Percentiles rank a stretch among this genome's conserved stretches.
These are phyloP conservation scores for Nitzschia sp. DNA, from an alignment of 108 stramenopile species.

Conservation along the genomic window DNA sequence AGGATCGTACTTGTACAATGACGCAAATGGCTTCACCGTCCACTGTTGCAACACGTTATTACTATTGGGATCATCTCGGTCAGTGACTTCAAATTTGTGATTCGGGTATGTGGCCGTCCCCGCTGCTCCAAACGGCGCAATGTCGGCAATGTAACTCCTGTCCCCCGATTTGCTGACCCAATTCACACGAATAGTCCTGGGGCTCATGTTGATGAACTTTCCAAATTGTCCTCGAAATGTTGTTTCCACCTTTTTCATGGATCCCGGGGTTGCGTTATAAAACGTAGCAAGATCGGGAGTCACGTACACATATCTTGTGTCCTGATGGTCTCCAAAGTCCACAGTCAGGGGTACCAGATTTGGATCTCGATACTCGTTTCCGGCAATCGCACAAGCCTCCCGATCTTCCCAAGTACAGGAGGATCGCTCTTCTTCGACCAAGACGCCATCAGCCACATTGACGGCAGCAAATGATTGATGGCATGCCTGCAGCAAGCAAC, in stretches of 20 bases:
- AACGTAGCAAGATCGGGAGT: slow-evolving; percentile 45
- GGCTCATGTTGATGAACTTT: slow-evolving; percentile 49
- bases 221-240: slow-evolving; percentile 38
- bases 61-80: slow-evolving; percentile 1
- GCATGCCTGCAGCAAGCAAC: too few relatives aligned
- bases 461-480: too few relatives aligned
- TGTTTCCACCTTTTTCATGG: slow-evolving; percentile 9
- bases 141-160: slow-evolving; percentile 33
- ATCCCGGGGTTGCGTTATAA: slow-evolving; percentile 41
- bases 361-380: slow-evolving; percentile 16
- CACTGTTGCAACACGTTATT: slow-evolving; percentile 22
- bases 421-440: background rate
- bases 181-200: slow-evolving; percentile 28
- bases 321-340: slow-evolving; percentile 14
- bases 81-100: slow-evolving; percentile 40
- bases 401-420: slow-evolving; percentile 23
- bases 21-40: slow-evolving; percentile 19
- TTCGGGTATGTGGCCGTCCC: slow-evolving; percentile 52
- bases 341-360: slow-evolving; percentile 33
- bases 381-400: background rate
- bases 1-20: slow-evolving; percentile 70
- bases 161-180: slow-evolving; percentile 29
- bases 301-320: slow-evolving; percentile 28
- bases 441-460: background rate
- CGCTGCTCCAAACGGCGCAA: slow-evolving; percentile 42